These are phyloP conservation scores for Blyttiomyces sp. DNA, from an alignment of 371 early-diverging fungal genomes.

Conservation along the genomic window DNA sequence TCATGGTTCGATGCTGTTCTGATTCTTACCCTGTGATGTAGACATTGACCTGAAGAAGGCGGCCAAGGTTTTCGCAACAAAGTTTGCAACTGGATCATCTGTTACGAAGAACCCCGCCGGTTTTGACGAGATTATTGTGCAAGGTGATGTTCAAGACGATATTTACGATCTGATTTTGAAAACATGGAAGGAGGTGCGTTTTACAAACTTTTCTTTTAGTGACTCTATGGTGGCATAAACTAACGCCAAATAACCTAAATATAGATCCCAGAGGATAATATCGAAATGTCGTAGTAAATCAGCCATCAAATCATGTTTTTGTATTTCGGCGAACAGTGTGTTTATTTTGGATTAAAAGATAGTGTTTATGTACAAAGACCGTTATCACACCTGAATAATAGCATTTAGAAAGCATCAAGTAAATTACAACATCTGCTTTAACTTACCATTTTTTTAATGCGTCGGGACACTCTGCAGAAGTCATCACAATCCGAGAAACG, in stretches of 20 bases:
- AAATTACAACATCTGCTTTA: background rate
- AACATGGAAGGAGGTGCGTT: constrained; percentile 29
- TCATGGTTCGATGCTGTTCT: background rate
- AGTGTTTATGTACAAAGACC: no score
- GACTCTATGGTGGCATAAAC: no score
- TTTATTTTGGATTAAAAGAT: no score
- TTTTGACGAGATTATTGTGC: constrained; percentile 89
- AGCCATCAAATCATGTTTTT: no score
- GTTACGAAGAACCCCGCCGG: constrained; percentile 89
- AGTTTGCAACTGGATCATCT: constrained; percentile 88
- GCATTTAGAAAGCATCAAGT: no score
- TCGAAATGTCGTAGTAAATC: no score
- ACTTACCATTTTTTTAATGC: constrained; percentile 19
- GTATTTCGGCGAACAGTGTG: no score
- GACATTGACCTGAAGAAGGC: constrained; percentile 92
- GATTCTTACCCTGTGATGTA: constrained; percentile 23
- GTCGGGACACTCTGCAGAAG: constrained; percentile 9
- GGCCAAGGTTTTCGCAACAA: constrained; percentile 87
- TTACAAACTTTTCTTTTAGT: no score
- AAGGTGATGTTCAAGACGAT: constrained; percentile 86
- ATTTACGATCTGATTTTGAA: constrained; percentile 47
- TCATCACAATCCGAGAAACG: constrained; percentile 50
- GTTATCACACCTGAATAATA: no score
- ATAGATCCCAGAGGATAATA: background rate
- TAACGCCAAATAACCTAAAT: no score